Evolutionary conservation across 345 rosid species (phyloP), one percentile per base, ranked within the genome.

Genomic region (Eucalyptus microcorys): DNA sequence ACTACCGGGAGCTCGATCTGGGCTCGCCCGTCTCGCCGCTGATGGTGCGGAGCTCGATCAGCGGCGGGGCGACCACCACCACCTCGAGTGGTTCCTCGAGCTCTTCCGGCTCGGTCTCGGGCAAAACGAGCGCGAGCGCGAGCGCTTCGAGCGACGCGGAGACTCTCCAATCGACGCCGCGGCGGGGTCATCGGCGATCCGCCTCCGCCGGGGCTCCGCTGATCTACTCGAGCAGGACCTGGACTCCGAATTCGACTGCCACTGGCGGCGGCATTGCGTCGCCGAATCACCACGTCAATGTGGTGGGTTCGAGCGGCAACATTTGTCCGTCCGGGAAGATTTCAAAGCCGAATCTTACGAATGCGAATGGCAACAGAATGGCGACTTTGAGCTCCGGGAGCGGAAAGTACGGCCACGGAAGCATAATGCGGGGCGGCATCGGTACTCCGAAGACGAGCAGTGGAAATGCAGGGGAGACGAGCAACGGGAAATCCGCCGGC

Each of bases 361-460:
- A 84, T 87, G 96, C 98, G 88, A 91, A 88, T 34, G 89, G 95
- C 14, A 93, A 87, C 87, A 90, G 93, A 87, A 86, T 97, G 14
- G 97, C 96, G 53, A 95, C 93, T 55, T 91, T 97, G 86, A 96
- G 97, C 34, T 93, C 94, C 10, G 96, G 99, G 14, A 94, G 95
- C 6, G 99, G 97, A 22, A 94, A 97, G 88, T 97, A 97, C 88
- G 99, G 99, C 14, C 99, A 95, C 86, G 99, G 99, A 24, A 97
- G 96, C 90, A 95, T 97, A 71, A 92, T 97, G 87, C 94, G 97
- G 3, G 91, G 96, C 47, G 90, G 91, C 57, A 91, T 88, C 86
- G 79, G 90, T 57, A 4, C n/a, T 24, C 91, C 91, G 47, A 85
- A 83, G n/a, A n/a, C 52, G 22, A 26, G 89, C 47, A 52, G 88